Evolutionary conservation across 176 grass and related monocot species (phyloP), one percentile per base, ranked within the genome.

Genomic region (Hsuehochloa calcarea): DNA sequence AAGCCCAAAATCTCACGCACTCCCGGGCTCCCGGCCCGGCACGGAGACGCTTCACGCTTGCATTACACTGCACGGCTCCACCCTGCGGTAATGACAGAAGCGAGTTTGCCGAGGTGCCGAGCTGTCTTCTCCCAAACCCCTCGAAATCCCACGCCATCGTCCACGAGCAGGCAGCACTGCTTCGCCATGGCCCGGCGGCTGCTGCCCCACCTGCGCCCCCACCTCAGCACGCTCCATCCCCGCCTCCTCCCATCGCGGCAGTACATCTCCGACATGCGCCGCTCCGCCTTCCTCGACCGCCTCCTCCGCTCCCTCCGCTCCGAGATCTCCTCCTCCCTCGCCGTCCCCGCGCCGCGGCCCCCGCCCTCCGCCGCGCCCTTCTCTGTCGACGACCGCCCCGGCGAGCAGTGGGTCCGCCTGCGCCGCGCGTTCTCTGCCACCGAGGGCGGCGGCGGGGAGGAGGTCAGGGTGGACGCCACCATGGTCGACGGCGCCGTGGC

Each of bases 221-320:
- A 60, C 26, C 58, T 55, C 73, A 8, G 12, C 27, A 5, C 44
- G 8, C 14, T 10, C 22, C 27, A 76, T 34, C 58, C 20, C 61
- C 65, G 47, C 46, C 81, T 89, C 49, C 39, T 85, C 75, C 79
- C 23, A 1, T 72, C n/a, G 23, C 92, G 88, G 22, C 78, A 70
- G 51, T 90, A 85, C 72, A 92, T 97, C 71, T 71, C 92, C 31
- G 85, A 79, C 75, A 90, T 93, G 91, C 90, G 90, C 63, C 86
- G 86, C 40, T 92, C 86, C 17, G 86, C 86, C 47, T 85, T 97
- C 72, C 37, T 80, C 68, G 92, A 97, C 86, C 91, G 66, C 72
- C 90, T 97, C 59, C 95, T 97, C 50, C 95, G 95, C 65, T 77
- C 74, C 29, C 73, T 97, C 40, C 92, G 92, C 83, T 87, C 96